These are phyloP conservation scores for Ascochyta lentis DNA, from an alignment of 2,329 filamentous ascomycete genomes.

Conservation along the genomic window DNA sequence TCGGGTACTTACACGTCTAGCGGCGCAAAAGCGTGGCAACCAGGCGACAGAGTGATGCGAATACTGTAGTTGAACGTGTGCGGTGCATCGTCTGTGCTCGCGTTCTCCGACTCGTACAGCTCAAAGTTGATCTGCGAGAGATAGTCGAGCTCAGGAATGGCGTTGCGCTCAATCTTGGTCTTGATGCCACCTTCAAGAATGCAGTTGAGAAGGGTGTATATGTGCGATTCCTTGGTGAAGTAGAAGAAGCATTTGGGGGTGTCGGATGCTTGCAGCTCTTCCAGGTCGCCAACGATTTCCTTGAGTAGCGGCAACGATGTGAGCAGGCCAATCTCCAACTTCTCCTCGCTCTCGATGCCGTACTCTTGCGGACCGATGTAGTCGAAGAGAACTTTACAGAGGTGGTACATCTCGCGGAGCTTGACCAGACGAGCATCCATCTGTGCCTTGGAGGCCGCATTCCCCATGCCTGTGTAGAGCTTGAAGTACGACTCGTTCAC, in stretches of 20 bases:
- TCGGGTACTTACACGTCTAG: slow-evolving; percentile 70
- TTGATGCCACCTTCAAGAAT: slow-evolving; percentile 96
- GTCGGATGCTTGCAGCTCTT: slow-evolving; percentile 94
- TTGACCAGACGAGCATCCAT: slow-evolving; percentile 85
- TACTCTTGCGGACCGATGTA: slow-evolving; percentile 99
- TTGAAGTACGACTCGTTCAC: slow-evolving; percentile 79
- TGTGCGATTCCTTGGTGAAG: slow-evolving; percentile 98
- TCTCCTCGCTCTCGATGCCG: slow-evolving; percentile 92
- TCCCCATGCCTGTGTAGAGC: slow-evolving; percentile 77
- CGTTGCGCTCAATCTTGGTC: slow-evolving; percentile 93
- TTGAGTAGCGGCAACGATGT: slow-evolving; percentile 93
- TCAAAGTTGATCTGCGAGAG: slow-evolving; percentile 98
- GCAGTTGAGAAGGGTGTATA: slow-evolving; percentile 97
- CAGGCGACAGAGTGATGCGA: slow-evolving; percentile 92
- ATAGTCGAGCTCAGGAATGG: slow-evolving; percentile 96
- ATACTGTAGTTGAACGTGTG: slow-evolving; percentile 93
- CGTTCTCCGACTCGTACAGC: slow-evolving; percentile 92
- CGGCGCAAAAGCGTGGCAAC: slow-evolving; percentile 95
- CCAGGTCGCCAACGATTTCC: slow-evolving; percentile 95
- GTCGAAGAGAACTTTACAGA: slow-evolving; percentile 95
- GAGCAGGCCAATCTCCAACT: slow-evolving; percentile 95
- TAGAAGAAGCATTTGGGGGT: slow-evolving; percentile 97
- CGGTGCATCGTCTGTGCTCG: slow-evolving; percentile 61
- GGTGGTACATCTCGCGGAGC: slow-evolving; percentile 87
- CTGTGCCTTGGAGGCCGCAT: slow-evolving; percentile 70